These are phyloP conservation scores for Cordyceps farinosa DNA, from an alignment of 2,329 filamentous ascomycete genomes.

Conservation along the genomic window DNA sequence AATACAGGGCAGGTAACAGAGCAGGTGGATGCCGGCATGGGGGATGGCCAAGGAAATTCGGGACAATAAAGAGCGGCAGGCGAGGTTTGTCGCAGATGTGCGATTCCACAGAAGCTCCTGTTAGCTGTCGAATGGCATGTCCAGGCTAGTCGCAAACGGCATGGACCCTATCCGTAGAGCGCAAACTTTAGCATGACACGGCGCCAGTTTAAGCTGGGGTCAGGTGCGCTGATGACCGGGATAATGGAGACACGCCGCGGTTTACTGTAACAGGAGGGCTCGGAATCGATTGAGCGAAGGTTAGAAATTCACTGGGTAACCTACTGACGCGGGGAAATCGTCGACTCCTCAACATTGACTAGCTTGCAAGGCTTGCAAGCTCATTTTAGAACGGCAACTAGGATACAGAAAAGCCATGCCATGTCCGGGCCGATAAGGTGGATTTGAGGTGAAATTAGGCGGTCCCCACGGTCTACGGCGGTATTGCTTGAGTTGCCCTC, in stretches of 20 bases:
- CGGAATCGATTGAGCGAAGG: background rate
- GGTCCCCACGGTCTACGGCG: no score
- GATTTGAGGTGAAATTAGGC: background rate
- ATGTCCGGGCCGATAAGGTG: background rate
- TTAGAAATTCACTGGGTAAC: background rate
- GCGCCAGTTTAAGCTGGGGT: background rate
- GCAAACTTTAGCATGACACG: background rate
- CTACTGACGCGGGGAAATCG: background rate
- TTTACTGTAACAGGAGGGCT: background rate
- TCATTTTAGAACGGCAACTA: background rate
- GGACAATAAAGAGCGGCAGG: slow-evolving; percentile 22
- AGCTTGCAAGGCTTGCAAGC: background rate
- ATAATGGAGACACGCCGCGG: background rate
- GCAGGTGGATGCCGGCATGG: slow-evolving; percentile 7
- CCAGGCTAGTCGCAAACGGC: slow-evolving; percentile 3
- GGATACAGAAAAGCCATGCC: background rate
- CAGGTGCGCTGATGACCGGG: background rate
- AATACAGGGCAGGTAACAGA: background rate
- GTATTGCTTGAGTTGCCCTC: background rate
- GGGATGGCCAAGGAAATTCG: slow-evolving; percentile 6
- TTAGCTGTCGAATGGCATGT: background rate
- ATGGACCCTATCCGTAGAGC: background rate
- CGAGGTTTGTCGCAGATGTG: slow-evolving; percentile 10
- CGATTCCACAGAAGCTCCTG: background rate
- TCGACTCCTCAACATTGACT: background rate